Percentiles rank a stretch among this genome's conserved stretches.
Conservation (phyloP, 345 rosid species). For the Arabidopsis arenosa region DNA sequence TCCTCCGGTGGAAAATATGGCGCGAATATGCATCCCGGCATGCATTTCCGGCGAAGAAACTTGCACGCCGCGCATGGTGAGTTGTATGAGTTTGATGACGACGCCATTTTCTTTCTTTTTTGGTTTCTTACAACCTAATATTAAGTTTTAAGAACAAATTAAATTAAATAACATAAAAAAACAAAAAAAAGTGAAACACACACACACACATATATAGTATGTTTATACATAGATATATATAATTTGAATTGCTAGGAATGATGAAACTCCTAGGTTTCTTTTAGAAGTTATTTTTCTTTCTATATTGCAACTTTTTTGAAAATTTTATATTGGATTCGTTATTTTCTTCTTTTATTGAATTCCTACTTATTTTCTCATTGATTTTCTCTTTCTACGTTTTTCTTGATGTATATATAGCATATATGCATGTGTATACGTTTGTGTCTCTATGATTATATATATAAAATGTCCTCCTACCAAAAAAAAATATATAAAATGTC, state of each 20-base stretch:
- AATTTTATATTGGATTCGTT: neutral
- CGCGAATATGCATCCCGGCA: conserved; percentile 93
- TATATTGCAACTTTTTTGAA: neutral
- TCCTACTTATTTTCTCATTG: neutral
- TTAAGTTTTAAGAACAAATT: neutral
- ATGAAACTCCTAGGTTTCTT: conserved; percentile 13
- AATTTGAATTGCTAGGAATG: conserved; percentile 20
- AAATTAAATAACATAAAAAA: too few species aligned
- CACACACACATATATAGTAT: neutral
- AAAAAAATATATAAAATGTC: conserved; percentile 21
- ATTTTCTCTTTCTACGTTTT: conserved; percentile 16
- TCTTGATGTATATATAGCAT: neutral
- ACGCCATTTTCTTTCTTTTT: conserved; percentile 13
- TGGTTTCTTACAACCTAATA: conserved; percentile 24
- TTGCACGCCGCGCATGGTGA: conserved; percentile 99
- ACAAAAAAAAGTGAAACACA: neutral
- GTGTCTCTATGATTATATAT: neutral
- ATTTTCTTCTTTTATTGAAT: neutral
- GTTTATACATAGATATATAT: neutral
- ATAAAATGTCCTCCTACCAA: conserved; percentile 19
- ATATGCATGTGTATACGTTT: neutral
- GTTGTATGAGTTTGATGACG: conserved; percentile 85
- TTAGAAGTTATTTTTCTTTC: conserved; percentile 7
- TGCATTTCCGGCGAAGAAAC: conserved; percentile 86
- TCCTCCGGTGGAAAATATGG: conserved; percentile 97